A percentile compares a stretch with the other conserved stretches of the same genome.
phyloP scores from a whole-genome alignment of 139 green algal genomes.

The Coelastrella sp. region DNA sequence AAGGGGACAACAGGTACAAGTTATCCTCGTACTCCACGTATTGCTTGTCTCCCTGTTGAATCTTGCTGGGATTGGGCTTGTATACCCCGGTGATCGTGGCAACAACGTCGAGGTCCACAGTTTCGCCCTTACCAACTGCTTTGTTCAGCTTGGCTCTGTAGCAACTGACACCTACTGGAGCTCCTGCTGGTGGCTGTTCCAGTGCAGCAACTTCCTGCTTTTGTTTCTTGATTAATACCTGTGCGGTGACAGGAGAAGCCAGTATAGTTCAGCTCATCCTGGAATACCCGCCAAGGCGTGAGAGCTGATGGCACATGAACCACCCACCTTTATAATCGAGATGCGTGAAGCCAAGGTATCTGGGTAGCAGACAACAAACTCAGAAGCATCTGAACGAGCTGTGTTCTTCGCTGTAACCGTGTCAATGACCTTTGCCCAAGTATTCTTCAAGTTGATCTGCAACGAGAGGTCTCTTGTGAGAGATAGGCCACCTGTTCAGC shows the following conservation, averaged over 20 bases:
- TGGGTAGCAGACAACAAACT: constrained; percentile 58
- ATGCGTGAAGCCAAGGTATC: neutral
- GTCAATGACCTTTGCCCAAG: constrained; percentile 56
- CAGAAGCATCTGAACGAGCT: constrained; percentile 18
- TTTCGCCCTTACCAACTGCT: constrained; percentile 36
- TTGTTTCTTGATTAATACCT: constrained; percentile 44
- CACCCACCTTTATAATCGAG: constrained; percentile 61
- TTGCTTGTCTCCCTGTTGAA: constrained; percentile 81
- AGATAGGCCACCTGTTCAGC: neutral
- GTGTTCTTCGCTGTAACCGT: constrained; percentile 64
- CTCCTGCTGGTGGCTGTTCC: constrained; percentile 25
- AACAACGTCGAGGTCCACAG: constrained; percentile 42
- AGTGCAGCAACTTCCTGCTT: neutral
- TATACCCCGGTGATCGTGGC: constrained; percentile 65
- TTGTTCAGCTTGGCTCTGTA: constrained; percentile 48
- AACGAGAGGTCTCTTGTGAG: neutral
- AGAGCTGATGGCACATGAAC: no score
- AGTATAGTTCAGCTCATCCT: no score
- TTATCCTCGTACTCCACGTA: constrained; percentile 74
- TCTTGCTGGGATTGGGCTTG: constrained; percentile 67
- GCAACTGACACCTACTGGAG: constrained; percentile 60
- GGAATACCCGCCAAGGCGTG: no score
- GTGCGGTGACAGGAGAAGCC: no score
- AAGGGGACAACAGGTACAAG: constrained; percentile 74
- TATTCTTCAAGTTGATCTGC: constrained; percentile 47